phyloP scores from a whole-genome alignment of 2,329 filamentous ascomycete species.

The Aspergillus fijiensis region DNA sequence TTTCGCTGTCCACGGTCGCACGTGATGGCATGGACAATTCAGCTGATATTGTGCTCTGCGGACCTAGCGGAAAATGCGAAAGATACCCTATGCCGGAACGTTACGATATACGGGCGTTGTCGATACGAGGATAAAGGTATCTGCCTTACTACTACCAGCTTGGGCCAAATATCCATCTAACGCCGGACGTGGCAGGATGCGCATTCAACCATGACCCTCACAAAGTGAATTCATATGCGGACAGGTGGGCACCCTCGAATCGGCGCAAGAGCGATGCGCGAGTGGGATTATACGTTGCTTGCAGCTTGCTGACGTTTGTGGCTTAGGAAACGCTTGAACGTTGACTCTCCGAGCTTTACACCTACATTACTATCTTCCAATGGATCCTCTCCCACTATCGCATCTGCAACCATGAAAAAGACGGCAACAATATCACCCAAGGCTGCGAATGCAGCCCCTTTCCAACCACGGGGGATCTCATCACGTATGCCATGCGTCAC shows the following conservation, averaged over 20 bases:
- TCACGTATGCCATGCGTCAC: conserved; percentile 35
- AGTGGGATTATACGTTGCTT: conserved; percentile 1
- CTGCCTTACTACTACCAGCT: conserved; percentile 7
- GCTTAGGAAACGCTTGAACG: conserved; percentile 75
- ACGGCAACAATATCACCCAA: conserved; percentile 77
- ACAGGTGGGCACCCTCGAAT: conserved; percentile 35
- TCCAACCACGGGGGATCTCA: conserved; percentile 44
- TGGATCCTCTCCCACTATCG: conserved; percentile 31
- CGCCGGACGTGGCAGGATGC: conserved; percentile 55
- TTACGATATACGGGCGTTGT: conserved; percentile 90
- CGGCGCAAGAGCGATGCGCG: neutral
- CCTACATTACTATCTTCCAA: conserved; percentile 54
- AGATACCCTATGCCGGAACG: conserved; percentile 87
- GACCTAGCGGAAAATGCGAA: conserved; percentile 66
- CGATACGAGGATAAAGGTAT: conserved; percentile 82
- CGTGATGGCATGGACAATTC: neutral
- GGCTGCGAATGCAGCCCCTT: conserved; percentile 76
- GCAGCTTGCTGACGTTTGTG: conserved; percentile 21
- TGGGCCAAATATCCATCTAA: conserved; percentile 18
- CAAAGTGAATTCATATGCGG: conserved; percentile 53
- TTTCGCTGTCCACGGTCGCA: neutral
- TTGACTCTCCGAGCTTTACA: conserved; percentile 94
- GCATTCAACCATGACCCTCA: conserved; percentile 83
- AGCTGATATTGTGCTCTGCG: conserved; percentile 11
- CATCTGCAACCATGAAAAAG: conserved; percentile 54